Base-by-base conservation (phyloP, 257 asterid species). In the Solanum dulcamara region DNA sequence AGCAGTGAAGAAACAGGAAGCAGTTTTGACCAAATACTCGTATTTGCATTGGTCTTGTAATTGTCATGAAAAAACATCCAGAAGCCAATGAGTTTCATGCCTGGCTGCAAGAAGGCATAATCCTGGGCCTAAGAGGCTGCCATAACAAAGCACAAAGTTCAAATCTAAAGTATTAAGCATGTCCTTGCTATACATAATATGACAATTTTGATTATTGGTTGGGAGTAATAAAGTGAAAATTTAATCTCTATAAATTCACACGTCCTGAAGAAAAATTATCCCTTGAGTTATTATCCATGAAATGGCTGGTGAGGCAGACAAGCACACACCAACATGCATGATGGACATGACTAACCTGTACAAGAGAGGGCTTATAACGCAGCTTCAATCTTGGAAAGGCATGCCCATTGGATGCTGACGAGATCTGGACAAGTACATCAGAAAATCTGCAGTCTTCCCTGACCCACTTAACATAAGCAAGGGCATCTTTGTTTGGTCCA, bases 341-440 rank as follows among this genome's bases (percentile, higher is more conserved):
- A 80, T n/a, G 46, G 46, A 53, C 40, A 71, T 70, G 72, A 86
- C 96, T 90, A 88, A 88, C 99, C 98, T 96, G 99, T 33, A 96
- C 99, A 89, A 96, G 99, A 80, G 98, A 94, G 46, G 99, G 98
- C 91, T 96, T 96, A 90, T 95, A 95, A 0, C 99, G 98, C 85
- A 96, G 89, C 91, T 92, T 96, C 90, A 96, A 86, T 87, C 94
- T 93, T 42, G 99, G 99, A 87, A 96, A 96, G 81, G 96, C 94
- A 85, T 96, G 99, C 70, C 95, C 94, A 42, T 90, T 88, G 83
- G 87, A 72, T 80, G 97, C 93, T 18, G 97, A 91, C 77, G 98
- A 94, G 66, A 95, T 88, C 92, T 96, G 99, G 86, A 93, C 91
- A 87, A 95, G 91, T 87, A 95, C 87, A 88, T 91, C 95, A 12